phyloP scores from a whole-genome alignment of 2,329 filamentous ascomycete species.

The Fusarium aywerte region DNA sequence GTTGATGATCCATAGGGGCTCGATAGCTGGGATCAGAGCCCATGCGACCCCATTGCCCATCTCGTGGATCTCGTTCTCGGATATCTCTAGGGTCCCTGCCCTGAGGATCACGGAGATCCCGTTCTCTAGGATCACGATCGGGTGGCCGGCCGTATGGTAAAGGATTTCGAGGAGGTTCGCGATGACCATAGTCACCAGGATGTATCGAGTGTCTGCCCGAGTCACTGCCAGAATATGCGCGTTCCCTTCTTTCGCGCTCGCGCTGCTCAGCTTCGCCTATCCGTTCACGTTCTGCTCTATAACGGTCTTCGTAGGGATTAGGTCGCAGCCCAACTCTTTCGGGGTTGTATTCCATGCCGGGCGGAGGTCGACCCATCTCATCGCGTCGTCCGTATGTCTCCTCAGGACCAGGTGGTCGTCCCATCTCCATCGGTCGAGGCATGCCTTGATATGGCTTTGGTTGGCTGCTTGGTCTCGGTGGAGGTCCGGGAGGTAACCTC shows the following conservation, averaged over 20 bases:
- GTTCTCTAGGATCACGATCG: constrained; percentile 55
- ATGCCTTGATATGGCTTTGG: constrained; percentile 60
- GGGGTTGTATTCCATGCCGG: constrained; percentile 62
- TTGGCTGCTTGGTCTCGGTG: constrained; percentile 63
- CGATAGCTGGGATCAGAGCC: constrained; percentile 50
- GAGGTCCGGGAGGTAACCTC: constrained; percentile 55
- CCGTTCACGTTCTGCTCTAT: constrained; percentile 60
- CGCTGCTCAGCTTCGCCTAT: constrained; percentile 58
- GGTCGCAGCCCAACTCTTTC: constrained; percentile 60
- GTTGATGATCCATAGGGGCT: constrained; percentile 55
- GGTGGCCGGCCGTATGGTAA: constrained; percentile 58
- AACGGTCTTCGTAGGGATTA: constrained; percentile 64
- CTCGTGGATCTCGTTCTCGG: constrained; percentile 51
- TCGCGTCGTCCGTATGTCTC: constrained; percentile 63
- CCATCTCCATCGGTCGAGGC: constrained; percentile 60
- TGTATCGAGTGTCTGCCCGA: constrained; percentile 56
- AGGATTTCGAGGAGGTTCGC: constrained; percentile 58
- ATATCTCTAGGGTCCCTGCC: constrained; percentile 52
- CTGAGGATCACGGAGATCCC: constrained; percentile 55
- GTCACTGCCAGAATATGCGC: constrained; percentile 62
- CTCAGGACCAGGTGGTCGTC: constrained; percentile 52
- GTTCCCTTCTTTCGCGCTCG: constrained; percentile 57
- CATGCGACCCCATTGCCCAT: constrained; percentile 51
- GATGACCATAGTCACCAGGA: constrained; percentile 54
- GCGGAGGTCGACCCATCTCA: constrained; percentile 54